phyloP scores from a whole-genome alignment of 345 rosid genomes.

The Reutealis trisperma region DNA sequence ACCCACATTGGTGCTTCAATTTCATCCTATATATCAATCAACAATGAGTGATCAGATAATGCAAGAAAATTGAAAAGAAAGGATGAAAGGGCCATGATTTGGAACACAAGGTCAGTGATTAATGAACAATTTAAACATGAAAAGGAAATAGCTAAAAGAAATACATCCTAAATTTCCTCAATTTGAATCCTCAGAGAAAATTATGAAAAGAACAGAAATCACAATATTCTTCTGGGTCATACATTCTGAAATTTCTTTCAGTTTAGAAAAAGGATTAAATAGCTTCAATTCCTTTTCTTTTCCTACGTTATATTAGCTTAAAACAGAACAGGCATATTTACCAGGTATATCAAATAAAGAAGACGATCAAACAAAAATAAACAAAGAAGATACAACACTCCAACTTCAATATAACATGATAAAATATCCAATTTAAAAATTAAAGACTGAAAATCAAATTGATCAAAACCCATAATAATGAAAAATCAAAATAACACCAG shows the following conservation, averaged over 20 bases:
- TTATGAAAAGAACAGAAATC: background rate
- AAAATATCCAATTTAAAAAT: background rate
- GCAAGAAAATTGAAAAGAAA: slow-evolving; percentile 5
- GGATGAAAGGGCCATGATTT: background rate
- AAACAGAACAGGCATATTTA: background rate
- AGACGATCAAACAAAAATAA: background rate
- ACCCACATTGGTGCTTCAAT: slow-evolving; percentile 42
- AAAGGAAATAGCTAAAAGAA: background rate
- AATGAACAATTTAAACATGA: background rate
- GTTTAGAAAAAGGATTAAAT: no score
- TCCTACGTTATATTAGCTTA: background rate
- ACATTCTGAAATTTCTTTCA: no score
- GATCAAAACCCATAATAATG: background rate
- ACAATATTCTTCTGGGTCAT: background rate
- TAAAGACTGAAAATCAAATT: background rate
- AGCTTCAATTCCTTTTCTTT: no score
- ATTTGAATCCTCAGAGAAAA: no score
- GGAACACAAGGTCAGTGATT: background rate
- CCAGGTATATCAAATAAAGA: slow-evolving; percentile 3
- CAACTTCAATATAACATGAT: background rate
- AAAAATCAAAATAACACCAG: background rate
- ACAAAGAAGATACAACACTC: no score
- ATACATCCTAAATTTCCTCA: background rate
- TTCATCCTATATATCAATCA: slow-evolving; percentile 28
- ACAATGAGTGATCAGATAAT: background rate